A percentile compares a stretch with the other conserved stretches of the same genome.
Conservation (phyloP, 768 basidiomycete genomes). For the Piloderma croceum region DNA sequence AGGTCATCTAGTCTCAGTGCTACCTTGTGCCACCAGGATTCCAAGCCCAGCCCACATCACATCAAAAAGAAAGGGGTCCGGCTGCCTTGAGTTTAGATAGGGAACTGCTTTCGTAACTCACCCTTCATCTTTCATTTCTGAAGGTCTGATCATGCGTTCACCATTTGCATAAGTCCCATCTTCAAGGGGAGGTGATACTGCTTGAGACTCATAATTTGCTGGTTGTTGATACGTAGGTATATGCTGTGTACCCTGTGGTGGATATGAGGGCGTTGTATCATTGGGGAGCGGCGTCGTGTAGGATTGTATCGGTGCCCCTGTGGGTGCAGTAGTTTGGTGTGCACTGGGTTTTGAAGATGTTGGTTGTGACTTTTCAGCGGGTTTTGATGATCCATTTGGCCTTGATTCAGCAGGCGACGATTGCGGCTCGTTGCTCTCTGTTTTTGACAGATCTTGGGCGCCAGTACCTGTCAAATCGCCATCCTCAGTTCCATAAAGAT, state of each 20-base stretch:
- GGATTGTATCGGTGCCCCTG: conserved; percentile 17
- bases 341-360: conserved; percentile 12
- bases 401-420: conserved; percentile 17
- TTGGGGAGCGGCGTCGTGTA: conserved; percentile 5
- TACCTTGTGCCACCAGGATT: neutral
- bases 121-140: conserved; percentile 98
- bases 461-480: conserved; percentile 52
- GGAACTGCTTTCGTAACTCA: conserved; percentile 44
- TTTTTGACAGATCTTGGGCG: conserved; percentile 33
- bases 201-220: conserved; percentile 45
- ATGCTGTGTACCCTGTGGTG: conserved; percentile 42
- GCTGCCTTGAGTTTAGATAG: conserved; percentile 4
- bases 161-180: conserved; percentile 41
- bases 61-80: conserved; percentile 3
- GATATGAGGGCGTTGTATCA: conserved; percentile 2
- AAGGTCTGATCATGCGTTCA: conserved; percentile 70
- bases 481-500: conserved; percentile 65
- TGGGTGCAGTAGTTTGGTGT: conserved; percentile 17
- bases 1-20: conserved; percentile 14
- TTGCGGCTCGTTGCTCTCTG: conserved; percentile 23
- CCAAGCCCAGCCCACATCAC: conserved; percentile 6
- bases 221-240: conserved; percentile 78
- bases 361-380: conserved; percentile 17
- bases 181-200: conserved; percentile 28
- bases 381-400: conserved; percentile 15